Base-by-base conservation (phyloP, 1,139 yeast genomes). In the Magnusiomyces fungicola region DNA sequence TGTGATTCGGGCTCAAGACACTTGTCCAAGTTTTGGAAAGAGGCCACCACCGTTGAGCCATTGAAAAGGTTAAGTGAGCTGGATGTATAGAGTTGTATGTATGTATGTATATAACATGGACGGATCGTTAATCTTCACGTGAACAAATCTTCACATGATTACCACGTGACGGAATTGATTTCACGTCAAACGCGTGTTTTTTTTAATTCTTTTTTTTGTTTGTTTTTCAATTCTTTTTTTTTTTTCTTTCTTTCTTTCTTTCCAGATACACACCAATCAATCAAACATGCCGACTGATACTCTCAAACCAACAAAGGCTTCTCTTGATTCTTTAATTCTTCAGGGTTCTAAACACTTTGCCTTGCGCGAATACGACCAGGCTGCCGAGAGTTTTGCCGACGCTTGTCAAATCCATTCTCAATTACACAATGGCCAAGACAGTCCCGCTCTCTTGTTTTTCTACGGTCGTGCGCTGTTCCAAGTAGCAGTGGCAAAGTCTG, bases 1-100 rank as follows among this genome's bases (percentile, higher is more conserved):
- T 92, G 97, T 65, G 98, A 92, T 64, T 81, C 95, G 3, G 98
- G 98, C 0, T 72, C 83, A 6, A 74, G 97, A 56, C 97, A 92
- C 66, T 63, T 90, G 53, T 84, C 95, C 43, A 92, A 92, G 65
- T 92, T 92, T 63, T 92, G 97, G 97, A 85, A 82, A 58, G 48
- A 49, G n/a, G 60, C 58, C 10, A 40, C 47, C 7, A 53, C 45
- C 10, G 25, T 50, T 2, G 25, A 29, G 14, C 12, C 45, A 6
- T 43, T 51, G 18, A 25, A 41, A 16, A 38, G 48, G 10, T 22
- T 51, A 34, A 51, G 45, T 22, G 51, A 51, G 4, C 32, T 51
- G 18, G 46, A 43, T 9, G 29, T 12, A 16, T 6, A n/a, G n/a
- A n/a, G n/a, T n/a, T n/a, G n/a, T n/a, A n/a, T n/a, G n/a, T n/a